Evolutionary conservation across 1,139 yeast species (phyloP), one percentile per base, ranked within the genome.

Genomic region (Sugiyamaella castrensis): DNA sequence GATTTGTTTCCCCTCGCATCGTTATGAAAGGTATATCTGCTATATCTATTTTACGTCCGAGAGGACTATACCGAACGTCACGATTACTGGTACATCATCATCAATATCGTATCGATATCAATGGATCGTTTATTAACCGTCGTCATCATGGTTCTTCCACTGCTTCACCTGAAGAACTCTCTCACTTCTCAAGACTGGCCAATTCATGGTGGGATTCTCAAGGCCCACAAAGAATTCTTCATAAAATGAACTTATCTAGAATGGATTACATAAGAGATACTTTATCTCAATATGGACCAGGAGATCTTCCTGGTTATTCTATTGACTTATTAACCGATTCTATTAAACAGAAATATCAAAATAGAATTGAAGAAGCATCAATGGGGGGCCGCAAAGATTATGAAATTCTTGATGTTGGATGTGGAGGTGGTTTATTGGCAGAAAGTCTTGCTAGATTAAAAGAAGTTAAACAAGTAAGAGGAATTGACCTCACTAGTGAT

Each of bases 201-300:
- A 76, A 84, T 11, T 70, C 87, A 24, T 92, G 98, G 99, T 92
- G 99, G 98, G 96, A 94, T 62, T 83, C 87, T 13, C 72, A 83
- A 56, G 98, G 98, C 0, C 87, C 97, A 2, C 98, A 92, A 64
- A 72, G 98, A 35, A 87, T 92, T 50, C 75, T 94, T 41, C 98
- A 92, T 69, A 86, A 89, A 69, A 92, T 92, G 98, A 94, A 92
- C 65, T 71, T 87, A 47, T 74, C 87, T 45, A 74, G 98, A 55
- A 78, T 92, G 84, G 97, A 91, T 64, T 92, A 88, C 64, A 82
- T 92, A 44, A 79, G 79, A 52, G 75, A 76, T 7, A 83, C 82
- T 0, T 71, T 91, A 30, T 61, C 69, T 12, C 72, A 75, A 52
- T 65, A 82, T 41, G 38, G 57, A 24, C 51, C 43, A 24, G 73